Percentiles rank a stretch among this genome's conserved stretches.
Evolutionary conservation across 169 alveolate genomes (phyloP).

Genomic region (Blepharisma undulans): DNA sequence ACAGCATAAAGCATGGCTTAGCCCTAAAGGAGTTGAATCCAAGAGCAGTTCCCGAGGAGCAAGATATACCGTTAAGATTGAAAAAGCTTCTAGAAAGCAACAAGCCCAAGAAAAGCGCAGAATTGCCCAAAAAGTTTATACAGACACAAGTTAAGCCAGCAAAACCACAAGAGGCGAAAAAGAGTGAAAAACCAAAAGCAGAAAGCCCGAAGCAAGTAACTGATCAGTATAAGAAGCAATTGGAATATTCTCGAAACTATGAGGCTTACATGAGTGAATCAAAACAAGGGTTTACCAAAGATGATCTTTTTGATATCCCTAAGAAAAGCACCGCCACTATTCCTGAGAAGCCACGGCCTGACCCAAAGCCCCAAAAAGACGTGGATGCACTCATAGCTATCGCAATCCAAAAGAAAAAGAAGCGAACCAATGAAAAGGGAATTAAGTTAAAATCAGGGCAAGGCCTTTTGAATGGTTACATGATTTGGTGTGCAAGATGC

Average conservation of each 20-base stretch:
- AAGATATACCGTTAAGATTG: background rate
- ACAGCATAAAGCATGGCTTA: background rate
- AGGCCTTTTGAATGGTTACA: background rate
- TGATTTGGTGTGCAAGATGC: constrained; percentile 41
- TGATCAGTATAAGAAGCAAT: constrained; percentile 12
- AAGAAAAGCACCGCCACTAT: background rate
- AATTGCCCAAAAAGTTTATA: background rate
- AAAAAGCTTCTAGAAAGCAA: background rate
- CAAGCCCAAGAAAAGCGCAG: background rate
- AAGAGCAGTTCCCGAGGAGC: constrained; percentile 20
- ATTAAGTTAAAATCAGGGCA: background rate
- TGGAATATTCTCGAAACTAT: constrained; percentile 36
- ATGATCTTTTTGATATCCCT: constrained; percentile 28
- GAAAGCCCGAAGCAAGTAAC: background rate
- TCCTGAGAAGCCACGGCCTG: background rate
- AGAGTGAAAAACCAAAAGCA: background rate
- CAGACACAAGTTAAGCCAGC: background rate
- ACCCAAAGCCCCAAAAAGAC: constrained; percentile 2
- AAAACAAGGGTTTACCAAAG: background rate
- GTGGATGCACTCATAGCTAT: background rate
- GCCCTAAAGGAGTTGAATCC: constrained; percentile 1
- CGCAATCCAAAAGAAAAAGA: constrained; percentile 1
- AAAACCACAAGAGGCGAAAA: background rate
- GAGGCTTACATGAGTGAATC: constrained; percentile 1
- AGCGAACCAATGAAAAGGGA: background rate